These are phyloP conservation scores for Gomphus sp. DNA, from an alignment of 1,284 basidiomycete species.

Conservation along the genomic window DNA sequence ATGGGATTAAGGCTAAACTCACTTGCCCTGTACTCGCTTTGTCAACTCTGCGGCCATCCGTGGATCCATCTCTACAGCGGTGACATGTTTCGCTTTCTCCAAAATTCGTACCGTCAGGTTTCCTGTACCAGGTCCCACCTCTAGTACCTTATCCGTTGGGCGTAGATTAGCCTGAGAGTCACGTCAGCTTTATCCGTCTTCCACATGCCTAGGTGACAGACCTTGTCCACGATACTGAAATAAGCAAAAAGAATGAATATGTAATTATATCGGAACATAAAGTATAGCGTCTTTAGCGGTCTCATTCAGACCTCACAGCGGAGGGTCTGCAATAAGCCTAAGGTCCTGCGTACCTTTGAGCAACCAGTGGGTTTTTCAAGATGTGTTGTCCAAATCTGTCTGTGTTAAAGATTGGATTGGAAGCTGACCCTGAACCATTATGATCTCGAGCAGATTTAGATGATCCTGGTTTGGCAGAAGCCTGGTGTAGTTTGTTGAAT, in stretches of 20 bases:
- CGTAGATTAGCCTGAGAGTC: constrained; percentile 75
- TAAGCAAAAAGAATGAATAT: constrained; percentile 13
- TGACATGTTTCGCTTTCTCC: constrained; percentile 87
- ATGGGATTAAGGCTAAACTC: constrained; percentile 29
- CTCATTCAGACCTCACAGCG: not conserved
- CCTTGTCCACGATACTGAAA: constrained; percentile 72
- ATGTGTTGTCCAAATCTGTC: constrained; percentile 96
- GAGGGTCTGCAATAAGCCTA: not conserved
- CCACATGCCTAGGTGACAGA: constrained; percentile 15
- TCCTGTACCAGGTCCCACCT: constrained; percentile 98
- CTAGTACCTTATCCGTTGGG: constrained; percentile 92
- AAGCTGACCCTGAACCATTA: constrained; percentile 32
- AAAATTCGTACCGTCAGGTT: constrained; percentile 94
- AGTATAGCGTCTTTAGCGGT: not conserved
- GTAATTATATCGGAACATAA: not conserved
- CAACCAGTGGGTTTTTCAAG: constrained; percentile 87
- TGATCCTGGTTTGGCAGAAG: constrained; percentile 52
- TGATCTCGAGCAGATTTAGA: constrained; percentile 34
- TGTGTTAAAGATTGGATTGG: constrained; percentile 89
- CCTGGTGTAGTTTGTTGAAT: constrained; percentile 68
- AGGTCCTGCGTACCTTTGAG: constrained; percentile 61
- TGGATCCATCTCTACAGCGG: constrained; percentile 97
- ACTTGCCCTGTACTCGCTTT: constrained; percentile 98
- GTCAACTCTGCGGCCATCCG: constrained; percentile 97
- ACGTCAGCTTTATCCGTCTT: constrained; percentile 16